These are phyloP conservation scores for Aspergillus chevalieri DNA, from an alignment of 2,329 filamentous ascomycete species.

Conservation along the genomic window DNA sequence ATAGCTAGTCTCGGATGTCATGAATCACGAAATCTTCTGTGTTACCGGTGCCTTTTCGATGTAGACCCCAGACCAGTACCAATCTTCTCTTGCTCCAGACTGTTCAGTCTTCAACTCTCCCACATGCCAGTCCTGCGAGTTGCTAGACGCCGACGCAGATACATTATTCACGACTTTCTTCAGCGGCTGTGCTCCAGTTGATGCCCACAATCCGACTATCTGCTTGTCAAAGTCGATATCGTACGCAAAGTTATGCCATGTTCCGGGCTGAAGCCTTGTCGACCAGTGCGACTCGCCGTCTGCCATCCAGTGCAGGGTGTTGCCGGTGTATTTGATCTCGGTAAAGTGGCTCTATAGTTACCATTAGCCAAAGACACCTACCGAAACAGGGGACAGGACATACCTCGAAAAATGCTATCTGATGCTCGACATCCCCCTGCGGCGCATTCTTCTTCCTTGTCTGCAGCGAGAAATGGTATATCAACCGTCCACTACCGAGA, in stretches of 20 bases:
- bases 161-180: slow-evolving; percentile 56
- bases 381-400: too few species aligned
- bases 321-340: slow-evolving; percentile 60
- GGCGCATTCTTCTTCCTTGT: slow-evolving; percentile 55
- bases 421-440: slow-evolving; percentile 59
- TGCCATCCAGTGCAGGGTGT: slow-evolving; percentile 60
- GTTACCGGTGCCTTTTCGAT: slow-evolving; percentile 54
- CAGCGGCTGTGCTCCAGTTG: slow-evolving; percentile 54
- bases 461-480: slow-evolving; percentile 67
- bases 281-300: slow-evolving; percentile 58
- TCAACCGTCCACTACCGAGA: slow-evolving; percentile 61
- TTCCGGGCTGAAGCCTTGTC: slow-evolving; percentile 53
- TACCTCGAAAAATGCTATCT: slow-evolving; percentile 51
- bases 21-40: slow-evolving; percentile 12
- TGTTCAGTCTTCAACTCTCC: slow-evolving; percentile 63
- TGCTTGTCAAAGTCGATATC: slow-evolving; percentile 61
- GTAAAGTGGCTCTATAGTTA: slow-evolving; percentile 60
- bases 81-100: slow-evolving; percentile 55
- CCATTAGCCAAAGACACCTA: too few species aligned
- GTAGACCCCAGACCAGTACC: slow-evolving; percentile 67
- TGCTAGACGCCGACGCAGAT: slow-evolving; percentile 55
- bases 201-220: slow-evolving; percentile 65
- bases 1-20: background rate
- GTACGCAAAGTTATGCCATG: slow-evolving; percentile 72
- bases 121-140: slow-evolving; percentile 67